phyloP scores from a whole-genome alignment of 306 rosid species.

The Sicyos baderoa region DNA sequence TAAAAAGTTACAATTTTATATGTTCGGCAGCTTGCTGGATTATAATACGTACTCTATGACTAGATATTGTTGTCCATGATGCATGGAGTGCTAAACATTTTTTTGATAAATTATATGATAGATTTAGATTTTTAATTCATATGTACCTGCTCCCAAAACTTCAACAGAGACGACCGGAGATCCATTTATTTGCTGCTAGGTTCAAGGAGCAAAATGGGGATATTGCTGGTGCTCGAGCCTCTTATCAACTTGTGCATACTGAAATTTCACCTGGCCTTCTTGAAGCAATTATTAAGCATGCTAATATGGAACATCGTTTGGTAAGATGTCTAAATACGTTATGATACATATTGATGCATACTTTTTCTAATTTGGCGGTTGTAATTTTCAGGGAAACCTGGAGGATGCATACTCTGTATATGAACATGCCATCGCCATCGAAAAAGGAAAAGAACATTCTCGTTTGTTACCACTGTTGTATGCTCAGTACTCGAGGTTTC shows the following conservation, averaged over 20 bases:
- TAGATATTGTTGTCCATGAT: not conserved
- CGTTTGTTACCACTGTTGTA: constrained; percentile 68
- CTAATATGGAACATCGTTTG: constrained; percentile 89
- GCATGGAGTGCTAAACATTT: not conserved
- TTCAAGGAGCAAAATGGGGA: constrained; percentile 86
- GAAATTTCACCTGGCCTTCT: constrained; percentile 96
- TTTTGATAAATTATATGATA: not conserved
- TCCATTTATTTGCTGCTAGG: constrained; percentile 86
- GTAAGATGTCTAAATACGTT: constrained; percentile 38
- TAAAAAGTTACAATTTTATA: too few species aligned
- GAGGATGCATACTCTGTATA: constrained; percentile 74
- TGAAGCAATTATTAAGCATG: constrained; percentile 90
- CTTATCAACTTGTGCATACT: constrained; percentile 82
- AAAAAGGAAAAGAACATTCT: constrained; percentile 92
- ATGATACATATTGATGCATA: constrained; percentile 17
- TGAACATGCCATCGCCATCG: constrained; percentile 93
- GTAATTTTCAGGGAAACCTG: constrained; percentile 58
- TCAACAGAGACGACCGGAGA: constrained; percentile 87
- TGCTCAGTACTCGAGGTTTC: constrained; percentile 84
- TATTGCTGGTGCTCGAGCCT: constrained; percentile 76
- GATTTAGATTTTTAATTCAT: constrained; percentile 4
- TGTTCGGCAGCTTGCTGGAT: not conserved
- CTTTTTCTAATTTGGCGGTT: constrained; percentile 17
- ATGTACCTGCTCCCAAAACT: constrained; percentile 15
- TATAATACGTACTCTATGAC: not conserved